Percentiles rank a stretch among this genome's conserved stretches.
These are phyloP conservation scores for Panaeolus cyanescens DNA, from an alignment of 768 basidiomycete species.

Conservation along the genomic window DNA sequence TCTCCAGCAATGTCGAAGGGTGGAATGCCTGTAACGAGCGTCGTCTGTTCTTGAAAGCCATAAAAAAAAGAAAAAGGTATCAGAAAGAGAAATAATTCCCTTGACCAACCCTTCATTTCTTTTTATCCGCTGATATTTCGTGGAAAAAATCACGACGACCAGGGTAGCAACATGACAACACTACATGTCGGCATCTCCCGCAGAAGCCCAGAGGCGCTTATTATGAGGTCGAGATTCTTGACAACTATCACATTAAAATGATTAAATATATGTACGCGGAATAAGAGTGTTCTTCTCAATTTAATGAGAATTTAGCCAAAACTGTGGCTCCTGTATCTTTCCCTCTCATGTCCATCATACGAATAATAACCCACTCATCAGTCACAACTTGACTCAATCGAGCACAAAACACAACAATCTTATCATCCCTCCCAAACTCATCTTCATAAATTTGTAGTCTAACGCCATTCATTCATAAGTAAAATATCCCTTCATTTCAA, in stretches of 20 bases:
- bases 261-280: background rate
- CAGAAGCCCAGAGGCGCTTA: background rate
- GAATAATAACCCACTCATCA: constrained; percentile 48
- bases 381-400: constrained; percentile 44
- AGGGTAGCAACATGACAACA: constrained; percentile 9
- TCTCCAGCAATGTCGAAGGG: background rate
- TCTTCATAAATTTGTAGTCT: constrained; percentile 41
- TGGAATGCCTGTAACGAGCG: constrained; percentile 2
- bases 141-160: constrained; percentile 4
- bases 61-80: background rate
- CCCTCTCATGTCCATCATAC: constrained; percentile 52
- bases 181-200: background rate
- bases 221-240: background rate
- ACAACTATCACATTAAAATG: background rate
- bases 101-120: background rate
- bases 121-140: constrained; percentile 4
- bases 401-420: constrained; percentile 56
- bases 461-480: background rate
- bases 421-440: constrained; percentile 44
- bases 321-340: constrained; percentile 45
- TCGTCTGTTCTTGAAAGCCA: constrained; percentile 7
- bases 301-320: constrained; percentile 20
- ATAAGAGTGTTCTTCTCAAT: background rate
- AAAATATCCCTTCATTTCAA: constrained; percentile 1
- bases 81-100: background rate